These are phyloP conservation scores for Cystobasidium onofrii DNA, from an alignment of 768 basidiomycete species.

Conservation along the genomic window DNA sequence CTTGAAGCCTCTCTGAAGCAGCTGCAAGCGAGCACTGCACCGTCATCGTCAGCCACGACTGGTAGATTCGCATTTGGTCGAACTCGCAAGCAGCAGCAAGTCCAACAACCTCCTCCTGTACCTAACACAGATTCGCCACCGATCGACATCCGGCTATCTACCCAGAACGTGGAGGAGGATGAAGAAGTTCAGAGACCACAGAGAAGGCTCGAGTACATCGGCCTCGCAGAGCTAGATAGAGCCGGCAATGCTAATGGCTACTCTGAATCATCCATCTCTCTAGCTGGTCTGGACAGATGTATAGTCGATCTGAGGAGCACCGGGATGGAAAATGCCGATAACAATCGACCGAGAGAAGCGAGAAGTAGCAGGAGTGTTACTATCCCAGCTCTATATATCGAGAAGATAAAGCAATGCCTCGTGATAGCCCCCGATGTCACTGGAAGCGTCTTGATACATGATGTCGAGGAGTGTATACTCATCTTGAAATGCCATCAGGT, in stretches of 20 bases:
- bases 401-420: not conserved
- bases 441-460: slow-evolving; percentile 16
- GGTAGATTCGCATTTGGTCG: not conserved
- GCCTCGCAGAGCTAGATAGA: not conserved
- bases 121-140: not conserved
- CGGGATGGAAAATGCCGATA: not conserved
- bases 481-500: slow-evolving; percentile 22
- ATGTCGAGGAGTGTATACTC: slow-evolving; percentile 15
- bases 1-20: not conserved
- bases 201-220: not conserved
- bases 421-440: slow-evolving; percentile 6
- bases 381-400: slow-evolving; percentile 2
- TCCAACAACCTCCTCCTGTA: no score
- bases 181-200: not conserved
- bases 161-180: not conserved
- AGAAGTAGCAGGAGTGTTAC: no score
- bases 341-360: not conserved
- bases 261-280: not conserved
- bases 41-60: not conserved
- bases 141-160: not conserved
- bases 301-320: not conserved
- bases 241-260: not conserved
- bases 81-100: not conserved
- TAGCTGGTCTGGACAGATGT: not conserved
- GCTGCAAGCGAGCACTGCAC: not conserved